phyloP scores from a whole-genome alignment of 129 eudicot genomes.

The Arctium minus region DNA sequence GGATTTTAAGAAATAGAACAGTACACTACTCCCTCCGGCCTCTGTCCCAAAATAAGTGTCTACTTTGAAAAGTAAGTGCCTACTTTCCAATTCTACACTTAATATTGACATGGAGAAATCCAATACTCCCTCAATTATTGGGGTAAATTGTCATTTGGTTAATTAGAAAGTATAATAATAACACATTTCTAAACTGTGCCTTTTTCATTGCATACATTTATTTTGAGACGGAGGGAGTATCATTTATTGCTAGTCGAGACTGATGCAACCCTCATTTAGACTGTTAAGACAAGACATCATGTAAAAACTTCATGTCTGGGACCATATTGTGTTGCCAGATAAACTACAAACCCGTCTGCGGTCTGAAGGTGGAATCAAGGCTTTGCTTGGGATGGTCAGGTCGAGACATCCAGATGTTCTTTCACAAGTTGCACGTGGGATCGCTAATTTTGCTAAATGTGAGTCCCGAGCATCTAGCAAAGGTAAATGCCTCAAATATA shows the following conservation, averaged over 20 bases:
- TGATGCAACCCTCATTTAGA: background rate
- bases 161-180: too few species aligned
- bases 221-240: too few species aligned
- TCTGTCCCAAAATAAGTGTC: too few species aligned
- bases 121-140: too few species aligned
- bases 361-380: constrained; percentile 90
- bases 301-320: background rate
- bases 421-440: constrained; percentile 92
- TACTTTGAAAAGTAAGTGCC: too few species aligned
- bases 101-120: too few species aligned
- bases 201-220: too few species aligned
- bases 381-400: constrained; percentile 80
- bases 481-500: constrained; percentile 34
- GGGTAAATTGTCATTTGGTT: too few species aligned
- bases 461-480: constrained; percentile 77
- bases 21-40: background rate
- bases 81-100: too few species aligned
- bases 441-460: constrained; percentile 89
- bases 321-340: constrained; percentile 36
- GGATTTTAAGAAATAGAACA: background rate
- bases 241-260: background rate
- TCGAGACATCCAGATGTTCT: constrained; percentile 91
- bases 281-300: background rate
- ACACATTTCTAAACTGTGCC: too few species aligned
- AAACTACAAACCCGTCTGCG: constrained; percentile 67